Base-by-base conservation (phyloP, 2,329 filamentous ascomycete genomes). In the Thelonectria discophora region DNA sequence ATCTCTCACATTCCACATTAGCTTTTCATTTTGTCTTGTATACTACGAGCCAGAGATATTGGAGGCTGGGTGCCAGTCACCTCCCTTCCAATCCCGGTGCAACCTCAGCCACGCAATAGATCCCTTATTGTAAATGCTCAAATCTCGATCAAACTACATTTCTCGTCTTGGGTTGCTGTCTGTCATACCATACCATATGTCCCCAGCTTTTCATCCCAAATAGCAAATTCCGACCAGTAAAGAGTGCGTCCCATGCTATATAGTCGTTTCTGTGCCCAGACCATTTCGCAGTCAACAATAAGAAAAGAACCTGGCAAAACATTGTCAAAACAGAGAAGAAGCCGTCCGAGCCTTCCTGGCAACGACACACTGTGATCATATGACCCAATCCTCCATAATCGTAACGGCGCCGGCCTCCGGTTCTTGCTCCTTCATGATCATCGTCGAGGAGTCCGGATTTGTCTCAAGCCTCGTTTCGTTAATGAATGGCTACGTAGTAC, bases 281-380 rank as follows among this genome's bases (percentile, higher is more conserved):
- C 37, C 27, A 55, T 58, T 24, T 66, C 52, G 50, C 20, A 62
- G 61, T 55, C 63, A 53, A 40, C 10, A 52, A 49, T 65, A 56
- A 45, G 60, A 48, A 56, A 24, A 18, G 20, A 49, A 27, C 7
- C 34, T 8, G 15, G n/a, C 40, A 48, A 47, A 55, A 40, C 46
- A 47, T 62, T 53, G 57, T 51, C 60, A 63, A 59, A 30, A 8
- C 55, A 54, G 40, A 60, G 48, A 65, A 51, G 46, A 63, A 68
- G 59, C 60, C 55, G 54, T 65, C 61, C 56, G 47, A 67, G 60
- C 66, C 59, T 47, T 61, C 65, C 64, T 62, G 47, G 54, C 70
- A 69, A 69, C 69, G 64, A 53, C 73, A 68, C 70, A 72, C 65
- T 70, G 55, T 71, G 64, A 66, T 73, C 70, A 54, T 67, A 72